These are phyloP conservation scores for Aspergillus funiculosus DNA, from an alignment of 495 filamentous ascomycete genomes.

Conservation along the genomic window DNA sequence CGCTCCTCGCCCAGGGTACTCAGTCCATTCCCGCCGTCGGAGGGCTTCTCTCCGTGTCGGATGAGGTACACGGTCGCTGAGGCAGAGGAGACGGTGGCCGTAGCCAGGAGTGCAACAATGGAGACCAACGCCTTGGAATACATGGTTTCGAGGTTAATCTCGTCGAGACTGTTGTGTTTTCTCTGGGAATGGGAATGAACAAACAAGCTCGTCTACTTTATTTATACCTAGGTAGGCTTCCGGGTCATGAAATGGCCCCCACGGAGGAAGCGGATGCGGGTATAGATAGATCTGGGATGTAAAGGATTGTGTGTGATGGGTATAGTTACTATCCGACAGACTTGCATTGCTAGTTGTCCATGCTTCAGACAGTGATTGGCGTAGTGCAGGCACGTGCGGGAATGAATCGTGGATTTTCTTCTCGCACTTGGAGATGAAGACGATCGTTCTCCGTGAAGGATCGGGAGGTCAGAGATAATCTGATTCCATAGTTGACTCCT, in stretches of 20 bases:
- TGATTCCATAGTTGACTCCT: too few species aligned
- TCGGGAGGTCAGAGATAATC: too few species aligned
- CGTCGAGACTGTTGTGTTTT: too few species aligned
- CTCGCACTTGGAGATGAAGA: too few species aligned
- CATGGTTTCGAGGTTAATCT: not conserved
- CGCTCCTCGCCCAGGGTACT: constrained; percentile 42
- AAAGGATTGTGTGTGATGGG: not conserved
- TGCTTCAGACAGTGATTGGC: not conserved
- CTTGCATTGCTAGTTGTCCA: too few species aligned
- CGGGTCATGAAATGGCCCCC: not conserved
- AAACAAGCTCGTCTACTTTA: not conserved
- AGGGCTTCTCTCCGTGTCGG: constrained; percentile 55
- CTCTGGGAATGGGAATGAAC: not conserved
- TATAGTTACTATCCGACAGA: not conserved
- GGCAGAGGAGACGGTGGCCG: constrained; percentile 17
- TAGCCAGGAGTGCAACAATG: constrained; percentile 19
- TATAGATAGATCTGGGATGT: too few species aligned
- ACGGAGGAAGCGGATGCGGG: not conserved
- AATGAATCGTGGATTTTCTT: too few species aligned
- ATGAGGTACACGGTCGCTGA: constrained; percentile 48
- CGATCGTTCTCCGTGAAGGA: too few species aligned
- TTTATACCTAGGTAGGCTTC: not conserved
- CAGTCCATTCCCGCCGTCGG: constrained; percentile 33
- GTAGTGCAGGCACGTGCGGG: not conserved
- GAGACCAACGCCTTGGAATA: constrained; percentile 9